Evolutionary conservation across 2,329 filamentous ascomycete species (phyloP).

Genomic region (Paecilomyces formosus): DNA sequence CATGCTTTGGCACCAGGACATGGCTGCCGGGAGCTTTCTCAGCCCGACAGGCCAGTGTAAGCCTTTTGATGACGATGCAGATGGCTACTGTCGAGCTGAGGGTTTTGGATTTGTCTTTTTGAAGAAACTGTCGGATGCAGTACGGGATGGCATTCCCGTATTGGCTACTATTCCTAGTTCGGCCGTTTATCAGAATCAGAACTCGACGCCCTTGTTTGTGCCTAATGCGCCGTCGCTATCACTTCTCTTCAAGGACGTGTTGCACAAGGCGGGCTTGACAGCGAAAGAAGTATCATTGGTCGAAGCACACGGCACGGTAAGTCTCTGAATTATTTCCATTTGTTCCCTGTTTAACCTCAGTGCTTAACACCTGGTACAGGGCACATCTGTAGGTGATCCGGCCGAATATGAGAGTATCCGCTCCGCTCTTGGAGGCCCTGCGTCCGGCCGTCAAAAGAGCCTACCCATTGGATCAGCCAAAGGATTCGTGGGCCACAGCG

Average conservation of each 20-base stretch:
- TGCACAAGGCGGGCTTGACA: slow-evolving; percentile 13
- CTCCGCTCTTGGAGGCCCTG: slow-evolving; percentile 3
- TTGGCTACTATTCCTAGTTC: slow-evolving; percentile 32
- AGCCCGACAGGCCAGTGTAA: not conserved
- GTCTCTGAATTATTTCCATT: not conserved
- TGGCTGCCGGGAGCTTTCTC: not conserved
- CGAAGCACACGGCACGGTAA: not conserved
- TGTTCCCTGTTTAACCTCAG: not conserved
- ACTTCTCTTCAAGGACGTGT: slow-evolving; percentile 20
- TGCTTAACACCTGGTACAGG: not conserved
- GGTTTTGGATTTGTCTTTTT: slow-evolving; percentile 40
- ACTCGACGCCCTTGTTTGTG: slow-evolving; percentile 15
- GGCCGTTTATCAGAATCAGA: slow-evolving; percentile 26
- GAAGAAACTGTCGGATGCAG: slow-evolving; percentile 41
- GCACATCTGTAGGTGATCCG: slow-evolving; percentile 13
- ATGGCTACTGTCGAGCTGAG: slow-evolving; percentile 48
- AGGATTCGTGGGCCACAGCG: slow-evolving; percentile 18
- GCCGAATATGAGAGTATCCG: slow-evolving; percentile 10
- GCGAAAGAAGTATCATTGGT: slow-evolving; percentile 3
- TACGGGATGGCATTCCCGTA: slow-evolving; percentile 39
- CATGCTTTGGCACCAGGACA: not conserved
- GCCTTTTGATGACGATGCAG: slow-evolving; percentile 20
- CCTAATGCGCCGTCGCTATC: slow-evolving; percentile 16
- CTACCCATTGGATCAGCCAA: slow-evolving; percentile 16
- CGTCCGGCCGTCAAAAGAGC: not conserved